These are phyloP conservation scores for Hortaea werneckii DNA, from an alignment of 2,329 filamentous ascomycete species.

Conservation along the genomic window DNA sequence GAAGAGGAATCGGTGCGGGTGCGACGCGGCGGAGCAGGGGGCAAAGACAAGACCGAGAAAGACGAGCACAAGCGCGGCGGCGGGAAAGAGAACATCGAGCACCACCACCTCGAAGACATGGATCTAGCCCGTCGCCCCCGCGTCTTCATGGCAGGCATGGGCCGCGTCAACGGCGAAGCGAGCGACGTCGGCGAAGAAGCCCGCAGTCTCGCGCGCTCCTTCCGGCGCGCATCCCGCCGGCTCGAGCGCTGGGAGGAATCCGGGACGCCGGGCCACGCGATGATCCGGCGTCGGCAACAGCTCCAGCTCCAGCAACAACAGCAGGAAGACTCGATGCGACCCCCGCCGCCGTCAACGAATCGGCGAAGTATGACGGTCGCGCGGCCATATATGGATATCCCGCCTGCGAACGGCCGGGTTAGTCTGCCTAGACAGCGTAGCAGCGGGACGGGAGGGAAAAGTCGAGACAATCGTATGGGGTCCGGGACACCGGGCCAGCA, in stretches of 20 bases:
- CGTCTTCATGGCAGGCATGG: slow-evolving; percentile 41
- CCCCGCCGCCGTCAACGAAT: no score
- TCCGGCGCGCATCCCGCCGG: slow-evolving; percentile 54
- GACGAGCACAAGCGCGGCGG: slow-evolving; percentile 25
- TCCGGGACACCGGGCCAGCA: no score
- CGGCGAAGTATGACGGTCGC: no score
- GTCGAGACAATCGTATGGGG: no score
- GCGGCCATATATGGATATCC: no score
- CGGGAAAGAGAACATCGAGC: slow-evolving; percentile 21
- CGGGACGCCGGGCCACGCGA: slow-evolving; percentile 20
- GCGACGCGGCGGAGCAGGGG: slow-evolving; percentile 11
- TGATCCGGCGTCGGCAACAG: slow-evolving; percentile 15
- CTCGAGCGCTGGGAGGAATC: slow-evolving; percentile 57
- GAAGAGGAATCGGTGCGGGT: slow-evolving; percentile 29
- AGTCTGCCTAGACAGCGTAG: no score
- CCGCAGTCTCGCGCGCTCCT: slow-evolving; percentile 53
- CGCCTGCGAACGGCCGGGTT: no score
- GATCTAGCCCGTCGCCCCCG: slow-evolving; percentile 14
- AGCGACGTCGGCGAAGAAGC: slow-evolving; percentile 73
- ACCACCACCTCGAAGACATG: slow-evolving; percentile 12
- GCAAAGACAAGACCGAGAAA: slow-evolving; percentile 23
- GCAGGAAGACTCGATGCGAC: not conserved
- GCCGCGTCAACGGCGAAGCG: slow-evolving; percentile 48
- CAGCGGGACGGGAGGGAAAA: no score
- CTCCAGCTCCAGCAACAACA: slow-evolving; percentile 9